These are phyloP conservation scores for Phymatotrichopsis omnivora DNA, from an alignment of 2,329 filamentous ascomycete species.

Conservation along the genomic window DNA sequence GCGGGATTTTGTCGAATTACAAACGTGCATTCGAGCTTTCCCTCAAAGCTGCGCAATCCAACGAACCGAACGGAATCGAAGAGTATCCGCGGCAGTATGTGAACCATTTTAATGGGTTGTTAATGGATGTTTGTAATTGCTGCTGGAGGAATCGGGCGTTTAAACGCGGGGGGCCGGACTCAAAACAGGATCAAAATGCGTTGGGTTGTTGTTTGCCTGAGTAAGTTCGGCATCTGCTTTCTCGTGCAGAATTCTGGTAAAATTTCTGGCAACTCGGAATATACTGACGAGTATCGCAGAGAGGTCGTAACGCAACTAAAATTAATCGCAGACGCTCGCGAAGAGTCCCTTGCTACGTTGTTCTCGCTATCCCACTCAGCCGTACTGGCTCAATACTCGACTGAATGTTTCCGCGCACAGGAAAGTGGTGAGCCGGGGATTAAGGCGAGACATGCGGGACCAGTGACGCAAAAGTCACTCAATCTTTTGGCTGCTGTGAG, in stretches of 20 bases:
- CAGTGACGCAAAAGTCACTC: slow-evolving; percentile 59
- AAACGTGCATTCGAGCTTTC: slow-evolving; percentile 63
- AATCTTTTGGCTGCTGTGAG: slow-evolving; percentile 43
- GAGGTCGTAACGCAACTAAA: slow-evolving; percentile 25
- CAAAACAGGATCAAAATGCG: slow-evolving; percentile 52
- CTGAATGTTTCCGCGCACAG: slow-evolving; percentile 45
- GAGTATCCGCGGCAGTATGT: slow-evolving; percentile 52
- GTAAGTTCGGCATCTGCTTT: slow-evolving; percentile 14
- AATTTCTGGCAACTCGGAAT: background rate
- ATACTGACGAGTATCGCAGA: slow-evolving; percentile 16
- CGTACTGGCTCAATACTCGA: slow-evolving; percentile 46
- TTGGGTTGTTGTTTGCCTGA: slow-evolving; percentile 44
- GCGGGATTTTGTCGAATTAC: slow-evolving; percentile 55
- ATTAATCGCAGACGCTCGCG: slow-evolving; percentile 25
- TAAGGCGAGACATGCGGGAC: slow-evolving; percentile 50
- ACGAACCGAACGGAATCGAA: slow-evolving; percentile 17
- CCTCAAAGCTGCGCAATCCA: slow-evolving; percentile 29
- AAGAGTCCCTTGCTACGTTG: slow-evolving; percentile 38
- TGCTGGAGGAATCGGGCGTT: slow-evolving; percentile 69
- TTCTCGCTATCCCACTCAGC: slow-evolving; percentile 53
- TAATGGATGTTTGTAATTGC: slow-evolving; percentile 80
- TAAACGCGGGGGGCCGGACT: slow-evolving; percentile 24
- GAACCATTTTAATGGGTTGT: slow-evolving; percentile 66
- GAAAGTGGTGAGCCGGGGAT: slow-evolving; percentile 48
- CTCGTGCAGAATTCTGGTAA: background rate